Conservation (phyloP, 1,139 yeast species). For the Blastobotrys arbuscula region DNA sequence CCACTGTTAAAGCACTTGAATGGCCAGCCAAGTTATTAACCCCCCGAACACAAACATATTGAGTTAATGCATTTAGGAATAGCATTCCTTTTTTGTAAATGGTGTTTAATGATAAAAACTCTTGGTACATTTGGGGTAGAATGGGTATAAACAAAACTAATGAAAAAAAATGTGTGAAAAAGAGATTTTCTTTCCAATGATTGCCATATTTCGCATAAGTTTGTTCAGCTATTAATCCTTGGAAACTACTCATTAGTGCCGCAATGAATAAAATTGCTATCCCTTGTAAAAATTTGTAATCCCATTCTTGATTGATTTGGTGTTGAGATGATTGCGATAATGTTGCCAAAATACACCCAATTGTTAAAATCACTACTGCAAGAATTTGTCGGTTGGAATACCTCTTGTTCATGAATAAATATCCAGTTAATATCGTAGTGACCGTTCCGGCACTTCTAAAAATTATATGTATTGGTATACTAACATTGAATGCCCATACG, state of each 20-base stretch:
- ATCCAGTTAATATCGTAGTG: conserved; percentile 55
- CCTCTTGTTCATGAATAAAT: conserved; percentile 38
- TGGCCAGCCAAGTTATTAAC: conserved; percentile 57
- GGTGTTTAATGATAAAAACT: conserved; percentile 12
- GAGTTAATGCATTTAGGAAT: conserved; percentile 50
- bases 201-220: conserved; percentile 46
- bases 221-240: conserved; percentile 52
- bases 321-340: conserved; percentile 15
- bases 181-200: conserved; percentile 61
- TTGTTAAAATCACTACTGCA: conserved; percentile 49
- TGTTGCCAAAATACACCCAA: conserved; percentile 54
- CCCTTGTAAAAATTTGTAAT: conserved; percentile 34
- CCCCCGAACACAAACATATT: conserved; percentile 60
- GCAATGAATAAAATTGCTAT: conserved; percentile 42
- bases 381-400: conserved; percentile 44
- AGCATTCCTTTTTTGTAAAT: conserved; percentile 27
- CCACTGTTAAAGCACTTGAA: conserved; percentile 55
- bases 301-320: not conserved
- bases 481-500: conserved; percentile 52
- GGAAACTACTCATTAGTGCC: conserved; percentile 46
- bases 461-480: conserved; percentile 64
- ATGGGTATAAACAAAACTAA: conserved; percentile 49
- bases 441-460: conserved; percentile 63
- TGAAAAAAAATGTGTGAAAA: conserved; percentile 54
- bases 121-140: conserved; percentile 13